These are phyloP conservation scores for Ophiocordyceps camponoti-saundersi DNA, from an alignment of 2,329 filamentous ascomycete species.

Conservation along the genomic window DNA sequence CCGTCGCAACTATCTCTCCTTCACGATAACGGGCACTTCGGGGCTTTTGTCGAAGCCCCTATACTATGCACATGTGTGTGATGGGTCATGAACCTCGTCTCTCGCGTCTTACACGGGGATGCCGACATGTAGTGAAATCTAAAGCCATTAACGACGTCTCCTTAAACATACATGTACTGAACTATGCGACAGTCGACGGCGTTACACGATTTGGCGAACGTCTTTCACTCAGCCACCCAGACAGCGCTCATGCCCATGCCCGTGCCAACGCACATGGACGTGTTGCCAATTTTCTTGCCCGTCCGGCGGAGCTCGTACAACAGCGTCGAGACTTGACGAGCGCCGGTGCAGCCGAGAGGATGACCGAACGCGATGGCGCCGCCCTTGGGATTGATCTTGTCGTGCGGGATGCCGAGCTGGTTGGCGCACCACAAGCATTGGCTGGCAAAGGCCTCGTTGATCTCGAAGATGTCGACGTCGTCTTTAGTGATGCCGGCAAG, in stretches of 20 bases:
- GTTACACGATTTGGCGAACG: no score
- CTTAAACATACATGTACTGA: not conserved
- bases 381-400: conserved; percentile 95
- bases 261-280: conserved; percentile 91
- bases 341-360: conserved; percentile 85
- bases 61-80: not conserved
- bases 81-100: not conserved
- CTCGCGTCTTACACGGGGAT: not conserved
- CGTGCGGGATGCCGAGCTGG: conserved; percentile 62
- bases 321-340: conserved; percentile 81
- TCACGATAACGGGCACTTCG: no score
- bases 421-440: conserved; percentile 91
- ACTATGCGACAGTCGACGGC: not conserved
- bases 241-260: conserved; percentile 97
- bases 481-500: conserved; percentile 75
- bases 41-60: not conserved
- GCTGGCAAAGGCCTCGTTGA: conserved; percentile 96
- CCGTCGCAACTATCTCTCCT: not conserved
- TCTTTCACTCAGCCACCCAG: conserved; percentile 72
- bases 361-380: conserved; percentile 94
- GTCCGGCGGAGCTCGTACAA: conserved; percentile 79
- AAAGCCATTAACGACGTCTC: not conserved
- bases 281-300: conserved; percentile 73
- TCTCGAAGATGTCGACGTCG: conserved; percentile 94
- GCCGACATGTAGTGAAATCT: not conserved